Evolutionary conservation across 257 asterid species (phyloP).

Genomic region (Nemophila menziesii): DNA sequence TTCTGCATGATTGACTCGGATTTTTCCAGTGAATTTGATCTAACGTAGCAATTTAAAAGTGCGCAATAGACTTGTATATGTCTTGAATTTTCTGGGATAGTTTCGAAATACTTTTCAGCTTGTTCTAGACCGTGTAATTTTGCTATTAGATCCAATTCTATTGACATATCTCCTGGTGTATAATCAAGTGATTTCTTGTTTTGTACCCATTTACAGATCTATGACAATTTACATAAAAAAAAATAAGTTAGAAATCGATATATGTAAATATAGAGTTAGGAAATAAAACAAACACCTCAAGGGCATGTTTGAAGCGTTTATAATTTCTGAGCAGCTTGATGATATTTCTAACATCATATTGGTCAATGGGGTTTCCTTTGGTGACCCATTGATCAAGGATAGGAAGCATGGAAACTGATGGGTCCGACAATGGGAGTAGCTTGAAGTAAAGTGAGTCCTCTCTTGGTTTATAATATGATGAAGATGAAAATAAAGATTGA

Average conservation of each 20-base stretch:
- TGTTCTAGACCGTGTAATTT: conserved; percentile 21
- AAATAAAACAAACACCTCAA: conserved; percentile 6
- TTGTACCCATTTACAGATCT: conserved; percentile 25
- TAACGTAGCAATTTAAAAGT: conserved; percentile 24
- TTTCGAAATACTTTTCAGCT: conserved; percentile 20
- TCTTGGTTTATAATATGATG: background rate
- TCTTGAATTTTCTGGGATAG: conserved; percentile 14
- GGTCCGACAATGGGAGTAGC: background rate
- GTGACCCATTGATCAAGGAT: conserved; percentile 12
- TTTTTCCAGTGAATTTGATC: conserved; percentile 10
- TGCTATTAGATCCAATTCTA: conserved; percentile 19
- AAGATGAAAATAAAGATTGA: background rate
- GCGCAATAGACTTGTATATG: conserved; percentile 11
- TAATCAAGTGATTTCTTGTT: background rate
- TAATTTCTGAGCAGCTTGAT: conserved; percentile 6
- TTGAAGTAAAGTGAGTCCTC: conserved; percentile 8
- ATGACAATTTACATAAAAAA: background rate
- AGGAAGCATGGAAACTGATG: conserved; percentile 5
- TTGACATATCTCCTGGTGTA: conserved; percentile 18
- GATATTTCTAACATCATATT: conserved; percentile 1
- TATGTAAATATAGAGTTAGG: background rate
- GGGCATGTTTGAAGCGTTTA: conserved; percentile 8
- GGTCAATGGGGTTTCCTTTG: conserved; percentile 3
- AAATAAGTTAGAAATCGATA: background rate
- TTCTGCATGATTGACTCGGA: conserved; percentile 27